phyloP scores from a whole-genome alignment of 768 basidiomycete genomes.

The Coprinopsis marcescibilis region DNA sequence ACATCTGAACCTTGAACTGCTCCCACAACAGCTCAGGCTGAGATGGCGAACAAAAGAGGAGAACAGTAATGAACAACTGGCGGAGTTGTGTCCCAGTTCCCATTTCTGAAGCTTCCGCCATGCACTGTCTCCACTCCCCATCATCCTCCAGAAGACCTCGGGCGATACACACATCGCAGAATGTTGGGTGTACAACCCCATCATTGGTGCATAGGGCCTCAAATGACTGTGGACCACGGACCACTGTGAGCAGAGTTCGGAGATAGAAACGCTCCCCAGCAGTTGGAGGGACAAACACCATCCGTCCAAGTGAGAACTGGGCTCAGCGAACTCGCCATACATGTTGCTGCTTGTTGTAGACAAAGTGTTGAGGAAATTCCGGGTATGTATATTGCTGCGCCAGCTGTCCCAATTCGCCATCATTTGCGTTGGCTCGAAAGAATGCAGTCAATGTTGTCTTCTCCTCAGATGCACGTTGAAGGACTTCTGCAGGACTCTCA shows the following conservation, averaged over 20 bases:
- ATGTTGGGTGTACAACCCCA: conserved; percentile 19
- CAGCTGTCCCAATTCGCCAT: background rate
- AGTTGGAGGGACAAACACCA: conserved; percentile 33
- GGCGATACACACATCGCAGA: conserved; percentile 35
- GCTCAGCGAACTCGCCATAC: conserved; percentile 25
- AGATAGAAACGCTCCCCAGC: conserved; percentile 38
- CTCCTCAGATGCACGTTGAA: conserved; percentile 11
- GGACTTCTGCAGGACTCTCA: conserved; percentile 20
- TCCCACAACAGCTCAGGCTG: conserved; percentile 33
- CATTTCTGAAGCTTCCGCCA: conserved; percentile 32
- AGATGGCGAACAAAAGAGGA: conserved; percentile 23
- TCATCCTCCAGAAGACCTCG: conserved; percentile 41
- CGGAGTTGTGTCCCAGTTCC: conserved; percentile 31
- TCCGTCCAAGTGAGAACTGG: conserved; percentile 30
- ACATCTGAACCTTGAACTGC: conserved; percentile 27
- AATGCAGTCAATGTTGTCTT: conserved; percentile 24
- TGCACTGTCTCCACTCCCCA: conserved; percentile 36
- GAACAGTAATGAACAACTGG: conserved; percentile 34
- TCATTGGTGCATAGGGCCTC: conserved; percentile 16
- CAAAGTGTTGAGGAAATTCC: conserved; percentile 26
- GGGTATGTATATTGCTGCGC: conserved; percentile 21
- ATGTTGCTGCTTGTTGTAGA: conserved; percentile 5
- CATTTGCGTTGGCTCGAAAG: conserved; percentile 22
- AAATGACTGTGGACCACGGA: conserved; percentile 28
- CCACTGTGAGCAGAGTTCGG: conserved; percentile 31